Base-by-base conservation (phyloP, 2,329 filamentous ascomycete genomes). In the Pleoardoris graminearum region DNA sequence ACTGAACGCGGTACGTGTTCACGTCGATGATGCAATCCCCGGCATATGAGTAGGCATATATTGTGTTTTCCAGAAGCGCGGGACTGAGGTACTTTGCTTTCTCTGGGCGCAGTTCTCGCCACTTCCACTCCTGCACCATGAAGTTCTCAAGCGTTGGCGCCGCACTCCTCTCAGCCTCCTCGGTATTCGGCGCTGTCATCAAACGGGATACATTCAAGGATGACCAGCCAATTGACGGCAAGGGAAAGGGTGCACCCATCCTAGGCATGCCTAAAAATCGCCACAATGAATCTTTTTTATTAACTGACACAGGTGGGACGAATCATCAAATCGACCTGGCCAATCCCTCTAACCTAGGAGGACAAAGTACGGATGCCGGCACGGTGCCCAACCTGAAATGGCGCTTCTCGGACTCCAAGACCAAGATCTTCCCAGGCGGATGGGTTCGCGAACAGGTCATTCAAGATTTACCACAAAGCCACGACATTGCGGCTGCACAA, bases 361-460 rank as follows among this genome's bases (percentile, higher is more conserved):
- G 77, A 41, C 81, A 87, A 60, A 75, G 77, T 14, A 88, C 85
- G 1, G 86, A 89, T 64, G 79, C 77, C 42, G 86, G 86, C 14
- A 74, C 80, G 10, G 85, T 89, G 0, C 82, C 83, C 0, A 89
- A 88, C 63, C 75, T 88, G 59, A 88, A 88, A 67, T 73, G 85
- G 86, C 82, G 83, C 48, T 88, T 89, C 71, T 87, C 84, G 0
- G 82, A 87, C 67, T 87, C 84, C 21, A 85, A 83, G 72, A 85
- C 83, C 1, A 79, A 78, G 21, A 76, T 88, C 30, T 76, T 85
- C 46, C 80, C 80, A 22, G 86, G 85, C 1, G 86, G 86, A 2
- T 89, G 85, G 85, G 80, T 83, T 1, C 78, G 85, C 21, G 81
- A 87, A 69, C 85, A 88, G 62, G 83, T 87, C 48, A 79, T 87